These are phyloP conservation scores for Exophiala xenobiotica DNA, from an alignment of 2,329 filamentous ascomycete genomes.

Conservation along the genomic window DNA sequence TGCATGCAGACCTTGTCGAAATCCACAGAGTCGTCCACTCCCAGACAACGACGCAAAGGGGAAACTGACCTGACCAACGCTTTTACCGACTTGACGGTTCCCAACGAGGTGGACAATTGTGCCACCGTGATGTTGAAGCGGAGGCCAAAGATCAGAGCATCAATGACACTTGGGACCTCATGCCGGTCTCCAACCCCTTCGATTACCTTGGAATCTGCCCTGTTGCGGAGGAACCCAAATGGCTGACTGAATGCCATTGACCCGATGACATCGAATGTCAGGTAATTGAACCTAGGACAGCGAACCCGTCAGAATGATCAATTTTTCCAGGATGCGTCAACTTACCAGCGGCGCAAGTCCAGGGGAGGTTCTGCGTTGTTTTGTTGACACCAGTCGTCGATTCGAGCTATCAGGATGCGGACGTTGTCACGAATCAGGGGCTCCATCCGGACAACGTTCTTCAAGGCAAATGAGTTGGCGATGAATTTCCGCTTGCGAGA, in stretches of 20 bases:
- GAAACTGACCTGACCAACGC: not conserved
- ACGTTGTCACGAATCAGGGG: not conserved
- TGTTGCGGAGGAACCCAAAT: not conserved
- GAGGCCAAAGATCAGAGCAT: not conserved
- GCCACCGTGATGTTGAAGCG: not conserved
- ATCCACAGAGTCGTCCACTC: not conserved
- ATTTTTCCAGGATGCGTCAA: not conserved
- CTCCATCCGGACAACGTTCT: slow-evolving; percentile 1
- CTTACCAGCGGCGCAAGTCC: not conserved
- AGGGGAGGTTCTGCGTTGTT: not conserved
- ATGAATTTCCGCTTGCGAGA: not conserved
- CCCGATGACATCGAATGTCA: not conserved
- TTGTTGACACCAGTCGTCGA: not conserved
- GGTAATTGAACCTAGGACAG: not conserved
- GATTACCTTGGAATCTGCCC: not conserved
- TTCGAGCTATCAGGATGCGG: not conserved
- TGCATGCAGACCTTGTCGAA: not conserved
- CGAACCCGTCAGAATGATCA: not conserved
- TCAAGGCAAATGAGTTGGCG: not conserved
- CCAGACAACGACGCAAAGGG: not conserved
- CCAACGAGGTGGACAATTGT: not conserved
- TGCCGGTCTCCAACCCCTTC: not conserved
- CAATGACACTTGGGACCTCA: not conserved
- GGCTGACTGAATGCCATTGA: not conserved
- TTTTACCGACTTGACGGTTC: not conserved